Conservation (phyloP, 148 eudicot species). For the Chenopodium formosanum region DNA sequence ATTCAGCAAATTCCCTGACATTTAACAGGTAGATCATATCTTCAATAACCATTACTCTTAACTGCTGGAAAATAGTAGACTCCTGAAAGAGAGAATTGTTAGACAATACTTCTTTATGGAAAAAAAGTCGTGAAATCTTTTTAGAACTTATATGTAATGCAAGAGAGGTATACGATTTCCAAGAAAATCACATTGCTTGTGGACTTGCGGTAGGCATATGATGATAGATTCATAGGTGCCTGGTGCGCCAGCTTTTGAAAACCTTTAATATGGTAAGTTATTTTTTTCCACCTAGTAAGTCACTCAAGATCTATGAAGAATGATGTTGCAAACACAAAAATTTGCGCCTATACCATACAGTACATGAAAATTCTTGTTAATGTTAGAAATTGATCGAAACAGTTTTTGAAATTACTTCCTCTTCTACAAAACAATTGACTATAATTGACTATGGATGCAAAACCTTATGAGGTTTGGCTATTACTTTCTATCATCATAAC, state of each 20-base stretch:
- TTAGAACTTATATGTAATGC: not conserved
- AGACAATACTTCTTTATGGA: not conserved
- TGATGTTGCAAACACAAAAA: not conserved
- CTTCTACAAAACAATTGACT: not conserved
- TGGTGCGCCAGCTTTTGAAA: too few relatives aligned
- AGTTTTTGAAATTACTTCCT: not conserved
- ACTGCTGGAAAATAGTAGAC: conserved; percentile 50
- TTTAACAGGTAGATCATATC: conserved; percentile 89
- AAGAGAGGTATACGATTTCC: not conserved
- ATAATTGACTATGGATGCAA: not conserved
- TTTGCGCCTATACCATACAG: not conserved
- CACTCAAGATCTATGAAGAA: not conserved
- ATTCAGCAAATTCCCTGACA: conserved; percentile 53
- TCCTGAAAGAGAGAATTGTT: conserved; percentile 45
- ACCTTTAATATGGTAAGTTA: not conserved
- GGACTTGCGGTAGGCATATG: not conserved
- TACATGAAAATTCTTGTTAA: not conserved
- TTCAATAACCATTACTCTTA: conserved; percentile 83
- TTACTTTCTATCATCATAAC: not conserved
- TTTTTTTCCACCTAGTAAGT: not conserved
- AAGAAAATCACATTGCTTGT: not conserved
- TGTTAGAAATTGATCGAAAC: not conserved
- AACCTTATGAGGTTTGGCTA: not conserved
- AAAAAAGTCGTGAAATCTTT: not conserved
- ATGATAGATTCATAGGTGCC: not conserved